A percentile compares a stretch with the other conserved stretches of the same genome.
phyloP scores from a whole-genome alignment of 2,329 filamentous ascomycete genomes.

The Colletotrichum sp. region DNA sequence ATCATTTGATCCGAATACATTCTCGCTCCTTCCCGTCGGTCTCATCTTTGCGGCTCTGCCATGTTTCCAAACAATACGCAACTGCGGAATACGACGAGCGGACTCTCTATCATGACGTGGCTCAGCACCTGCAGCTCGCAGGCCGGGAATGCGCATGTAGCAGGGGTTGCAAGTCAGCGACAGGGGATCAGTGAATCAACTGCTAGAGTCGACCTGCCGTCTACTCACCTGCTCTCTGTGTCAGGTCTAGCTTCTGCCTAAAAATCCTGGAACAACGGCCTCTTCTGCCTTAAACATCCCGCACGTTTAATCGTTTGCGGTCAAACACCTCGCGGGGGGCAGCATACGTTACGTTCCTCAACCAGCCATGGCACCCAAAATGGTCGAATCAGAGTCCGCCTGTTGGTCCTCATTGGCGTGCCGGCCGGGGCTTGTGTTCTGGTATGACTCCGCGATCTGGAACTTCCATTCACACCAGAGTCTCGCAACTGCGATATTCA shows the following conservation, averaged over 20 bases:
- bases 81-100: not conserved
- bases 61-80: not conserved
- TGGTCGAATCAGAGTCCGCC: not conserved
- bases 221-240: not conserved
- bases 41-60: not conserved
- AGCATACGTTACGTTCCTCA: not conserved
- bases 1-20: not conserved
- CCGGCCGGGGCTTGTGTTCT: not conserved
- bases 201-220: not conserved
- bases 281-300: not conserved
- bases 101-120: not conserved
- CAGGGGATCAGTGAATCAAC: not conserved
- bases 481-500: not conserved
- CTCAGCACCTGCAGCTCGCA: not conserved
- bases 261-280: not conserved
- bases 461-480: not conserved
- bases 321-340: not conserved
- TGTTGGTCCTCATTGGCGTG: not conserved
- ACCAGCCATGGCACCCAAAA: not conserved
- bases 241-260: not conserved
- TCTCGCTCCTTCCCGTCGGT: not conserved
- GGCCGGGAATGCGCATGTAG: not conserved
- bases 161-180: not conserved
- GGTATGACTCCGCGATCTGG: conserved; percentile 2
- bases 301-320: not conserved